Evolutionary conservation across 257 asterid species (phyloP), one percentile per base, ranked within the genome.

Genomic region (Pogostemon cablin): DNA sequence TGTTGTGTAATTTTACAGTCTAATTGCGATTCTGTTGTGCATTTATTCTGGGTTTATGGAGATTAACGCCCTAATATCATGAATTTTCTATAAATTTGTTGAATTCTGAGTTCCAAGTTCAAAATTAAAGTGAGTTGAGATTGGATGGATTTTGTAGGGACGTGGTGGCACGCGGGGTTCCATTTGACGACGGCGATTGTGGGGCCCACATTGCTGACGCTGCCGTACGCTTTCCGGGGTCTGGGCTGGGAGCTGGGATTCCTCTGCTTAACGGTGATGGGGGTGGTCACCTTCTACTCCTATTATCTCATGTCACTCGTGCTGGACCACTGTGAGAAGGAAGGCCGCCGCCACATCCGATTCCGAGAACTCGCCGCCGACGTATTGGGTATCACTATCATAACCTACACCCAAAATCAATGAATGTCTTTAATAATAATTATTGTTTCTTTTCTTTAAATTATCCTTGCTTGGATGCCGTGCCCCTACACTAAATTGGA

Each of bases 101-200:
- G 1, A 4, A 38, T 38, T 67, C 8, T 38, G 62, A 39, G 3
- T 11, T 32, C 4, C 32, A 11, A 3, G 43, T 9, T 34, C 17
- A 11, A 54, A 20, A 54, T 54, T 5, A n/a, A 11, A 0, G 0
- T 11, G 20, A 50, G 4, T 15, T 0, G 7, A 52, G 34, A 4
- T 25, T 52, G 72, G 15, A 12, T 50, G 35, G 50, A 50, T 60
- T 48, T 43, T 34, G 37, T 43, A 93, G 97, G 98, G 71, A 74
- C 84, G 77, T 95, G 99, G 99, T 95, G 95, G 95, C 99, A 95
- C 77, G 98, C 99, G 9, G 99, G 99, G 20, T 95, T 79, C 70
- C 99, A 95, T 72, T 71, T 95, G 80, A 88, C 96, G 75, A 95
- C 99, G 80, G 99, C 99, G 69, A 95, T 95, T n/a, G 99, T 95